phyloP scores from a whole-genome alignment of 768 basidiomycete genomes.

The Phlebiopsis gigantea region DNA sequence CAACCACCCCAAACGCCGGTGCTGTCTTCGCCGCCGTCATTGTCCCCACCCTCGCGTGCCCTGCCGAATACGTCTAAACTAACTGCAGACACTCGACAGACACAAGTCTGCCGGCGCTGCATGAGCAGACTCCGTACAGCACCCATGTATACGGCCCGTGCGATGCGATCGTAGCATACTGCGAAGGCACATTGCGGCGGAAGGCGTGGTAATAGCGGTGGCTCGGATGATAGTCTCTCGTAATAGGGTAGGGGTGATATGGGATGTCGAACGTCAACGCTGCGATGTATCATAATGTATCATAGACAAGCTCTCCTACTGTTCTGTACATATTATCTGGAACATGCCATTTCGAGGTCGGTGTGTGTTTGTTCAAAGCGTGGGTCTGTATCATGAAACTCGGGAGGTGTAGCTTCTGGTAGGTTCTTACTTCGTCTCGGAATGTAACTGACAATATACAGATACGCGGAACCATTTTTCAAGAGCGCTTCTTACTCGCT shows the following conservation, averaged over 20 bases:
- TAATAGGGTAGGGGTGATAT: neutral
- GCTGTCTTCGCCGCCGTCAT: neutral
- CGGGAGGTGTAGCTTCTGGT: no score
- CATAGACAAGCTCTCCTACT: neutral
- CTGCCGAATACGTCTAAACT: constrained; percentile 2
- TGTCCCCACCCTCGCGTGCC: neutral
- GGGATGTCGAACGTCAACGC: neutral
- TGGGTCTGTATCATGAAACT: no score
- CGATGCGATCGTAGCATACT: constrained; percentile 9
- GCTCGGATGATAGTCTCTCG: neutral
- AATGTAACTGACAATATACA: no score
- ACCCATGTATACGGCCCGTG: neutral
- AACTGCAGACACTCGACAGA: constrained; percentile 1
- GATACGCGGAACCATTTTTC: no score
- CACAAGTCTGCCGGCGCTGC: constrained; percentile 5
- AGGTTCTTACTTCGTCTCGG: no score
- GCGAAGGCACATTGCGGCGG: constrained; percentile 6
- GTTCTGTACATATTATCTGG: neutral
- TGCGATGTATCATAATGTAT: neutral
- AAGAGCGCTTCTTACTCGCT: no score
- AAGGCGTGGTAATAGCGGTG: constrained; percentile 4
- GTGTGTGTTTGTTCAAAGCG: no score
- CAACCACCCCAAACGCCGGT: neutral
- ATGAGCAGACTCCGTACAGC: neutral
- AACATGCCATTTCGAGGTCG: no score